Base-by-base conservation (phyloP, 2,329 filamentous ascomycete species). In the Penicillium brasilianum region DNA sequence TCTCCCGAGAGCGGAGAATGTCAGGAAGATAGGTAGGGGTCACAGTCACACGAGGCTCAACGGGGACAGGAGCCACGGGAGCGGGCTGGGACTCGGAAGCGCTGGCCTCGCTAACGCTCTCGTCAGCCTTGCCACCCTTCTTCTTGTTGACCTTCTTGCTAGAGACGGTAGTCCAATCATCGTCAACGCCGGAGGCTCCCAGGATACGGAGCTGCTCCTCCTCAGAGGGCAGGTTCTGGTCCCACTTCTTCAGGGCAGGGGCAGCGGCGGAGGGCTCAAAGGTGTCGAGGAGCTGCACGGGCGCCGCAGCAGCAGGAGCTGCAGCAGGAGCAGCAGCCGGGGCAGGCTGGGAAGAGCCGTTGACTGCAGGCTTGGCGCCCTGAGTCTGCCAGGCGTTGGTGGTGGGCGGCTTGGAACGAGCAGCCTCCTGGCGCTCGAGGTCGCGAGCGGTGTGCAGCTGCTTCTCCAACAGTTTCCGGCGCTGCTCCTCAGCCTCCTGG, bases 391-490 rank as follows among this genome's bases (percentile, higher is more conserved):
- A 89, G 28, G 82, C 82, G 74, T 84, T 88, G 60, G 68, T 65
- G 41, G 79, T 70, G n/a, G 82, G 81, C 18, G 81, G 74, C 60
- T 81, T 78, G 25, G 82, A 76, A 49, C 79, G 75, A 49, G 80
- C 77, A 36, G 85, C 76, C 64, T 93, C 93, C 69, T 95, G 93
- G 63, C 93, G 93, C 76, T 96, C 92, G 53, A 91, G 87, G 74
- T 93, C 86, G 67, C 94, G 88, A 58, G 93, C 93, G 62, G 85
- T 84, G 64, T 93, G 90, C 66, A 92, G 87, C 81, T 97, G 93
- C 75, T 90, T 89, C 81, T 97, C 93, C 71, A 91, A 83, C 62
- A 91, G 83, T 39, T 82, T 81, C 80, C 92, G 91, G 72, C 93
- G 89, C 72, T 91, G 84, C 73, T 88, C 86, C 80, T 97, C 93